Conservation (phyloP, 768 basidiomycete species). For the Mycena pura region DNA sequence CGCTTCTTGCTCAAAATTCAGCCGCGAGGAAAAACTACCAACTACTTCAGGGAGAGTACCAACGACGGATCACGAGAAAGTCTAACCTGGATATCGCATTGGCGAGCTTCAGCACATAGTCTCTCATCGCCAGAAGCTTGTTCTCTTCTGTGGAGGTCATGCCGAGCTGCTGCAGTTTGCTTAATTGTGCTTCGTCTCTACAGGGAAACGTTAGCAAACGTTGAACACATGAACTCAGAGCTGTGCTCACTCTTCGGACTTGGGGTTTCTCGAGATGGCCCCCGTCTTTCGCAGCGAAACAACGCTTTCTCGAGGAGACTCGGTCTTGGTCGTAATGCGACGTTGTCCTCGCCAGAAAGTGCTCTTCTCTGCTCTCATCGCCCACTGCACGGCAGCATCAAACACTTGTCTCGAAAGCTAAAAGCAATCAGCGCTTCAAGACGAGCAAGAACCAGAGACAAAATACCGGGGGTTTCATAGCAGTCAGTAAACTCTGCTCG, state of each 20-base stretch:
- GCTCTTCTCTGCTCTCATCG: slow-evolving; percentile 80
- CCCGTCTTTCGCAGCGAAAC: slow-evolving; percentile 65
- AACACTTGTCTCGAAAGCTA: slow-evolving; percentile 75
- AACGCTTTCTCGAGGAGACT: slow-evolving; percentile 77
- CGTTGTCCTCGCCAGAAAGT: slow-evolving; percentile 77
- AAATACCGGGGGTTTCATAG: slow-evolving; percentile 77
- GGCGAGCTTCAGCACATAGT: slow-evolving; percentile 87
- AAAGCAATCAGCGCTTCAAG: background rate
- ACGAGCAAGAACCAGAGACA: background rate
- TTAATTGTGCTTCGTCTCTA: slow-evolving; percentile 81
- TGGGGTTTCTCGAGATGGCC: slow-evolving; percentile 52
- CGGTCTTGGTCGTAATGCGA: slow-evolving; percentile 53
- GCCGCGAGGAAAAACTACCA: slow-evolving; percentile 73
- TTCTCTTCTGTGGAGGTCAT: slow-evolving; percentile 83
- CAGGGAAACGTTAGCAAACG: slow-evolving; percentile 1
- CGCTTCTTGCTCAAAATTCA: slow-evolving; percentile 66
- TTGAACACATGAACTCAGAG: background rate
- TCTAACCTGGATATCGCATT: slow-evolving; percentile 78
- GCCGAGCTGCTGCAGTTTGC: slow-evolving; percentile 85
- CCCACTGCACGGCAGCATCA: slow-evolving; percentile 88
- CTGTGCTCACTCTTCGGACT: slow-evolving; percentile 80
- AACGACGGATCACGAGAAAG: background rate
- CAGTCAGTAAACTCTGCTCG: slow-evolving; percentile 74
- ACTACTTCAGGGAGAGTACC: slow-evolving; percentile 42
- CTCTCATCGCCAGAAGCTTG: slow-evolving; percentile 87